Base-by-base conservation (phyloP, 1,139 yeast genomes). In the Yamadazyma aaseri region DNA sequence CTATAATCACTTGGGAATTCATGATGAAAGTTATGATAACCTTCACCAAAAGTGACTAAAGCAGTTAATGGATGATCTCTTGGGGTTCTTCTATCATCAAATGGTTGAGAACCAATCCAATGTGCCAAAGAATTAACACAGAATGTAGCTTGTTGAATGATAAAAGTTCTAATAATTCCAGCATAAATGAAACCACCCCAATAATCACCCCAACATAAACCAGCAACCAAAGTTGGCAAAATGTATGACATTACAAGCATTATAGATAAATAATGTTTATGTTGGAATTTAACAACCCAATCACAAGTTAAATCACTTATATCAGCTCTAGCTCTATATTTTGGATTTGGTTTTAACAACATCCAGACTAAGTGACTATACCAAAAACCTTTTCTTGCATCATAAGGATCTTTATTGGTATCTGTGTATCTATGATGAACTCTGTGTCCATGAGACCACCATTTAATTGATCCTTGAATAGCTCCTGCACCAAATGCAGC, bases 371-470 rank as follows among this genome's bases (percentile, higher is more conserved):
- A 72, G 72, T 92, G 98, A 24, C 95, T 81, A 66, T 74, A 90
- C 94, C 95, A 86, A 67, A 92, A 85, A 17, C 98, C 98, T 52
- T 78, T 77, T 69, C 96, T 81, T 32, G 97, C 98, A 56, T 89
- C 96, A 63, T 92, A 94, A 36, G 98, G 98, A 63, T 92, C 98
- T 74, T 96, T 84, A 44, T 80, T 73, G 30, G 98, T 92, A 66
- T 92, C 98, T 11, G 97, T 92, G 71, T 84, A 92, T 65, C 98
- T 79, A 71, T 92, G 98, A 68, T 92, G 98, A 45, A 94, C 79
- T 72, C 98, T 81, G 71, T 92, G 98, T 36, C 94, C 84, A 60
- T 92, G 96, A 35, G 94, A 81, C 98, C 98, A 92, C 98, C 98
- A 94, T 67, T 92, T 89, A 61, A 90, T 83, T 32, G 97, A 89